These are phyloP conservation scores for Paspalum vaginatum DNA, from an alignment of 176 grass and related monocot species.

Conservation along the genomic window DNA sequence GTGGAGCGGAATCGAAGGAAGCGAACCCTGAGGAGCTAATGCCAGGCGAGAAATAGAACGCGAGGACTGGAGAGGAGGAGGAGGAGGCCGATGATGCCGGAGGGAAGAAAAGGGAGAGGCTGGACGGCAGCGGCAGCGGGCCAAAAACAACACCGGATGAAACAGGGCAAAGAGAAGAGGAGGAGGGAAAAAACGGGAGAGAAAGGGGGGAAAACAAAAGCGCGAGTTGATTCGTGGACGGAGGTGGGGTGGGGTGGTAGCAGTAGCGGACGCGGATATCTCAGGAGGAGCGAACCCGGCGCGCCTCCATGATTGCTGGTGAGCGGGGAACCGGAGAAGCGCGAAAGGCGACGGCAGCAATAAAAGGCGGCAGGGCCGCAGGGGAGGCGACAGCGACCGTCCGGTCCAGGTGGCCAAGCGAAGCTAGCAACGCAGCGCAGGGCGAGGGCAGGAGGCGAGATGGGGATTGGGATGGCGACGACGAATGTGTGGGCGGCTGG, in stretches of 20 bases:
- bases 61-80: too few relatives aligned
- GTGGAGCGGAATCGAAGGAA: too few relatives aligned
- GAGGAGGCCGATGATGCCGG: too few relatives aligned
- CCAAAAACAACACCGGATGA: too few relatives aligned
- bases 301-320: conserved; percentile 28
- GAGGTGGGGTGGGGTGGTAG: not conserved
- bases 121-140: too few relatives aligned
- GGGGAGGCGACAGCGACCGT: conserved; percentile 29
- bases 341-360: conserved; percentile 8
- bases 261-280: not conserved
- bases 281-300: conserved; percentile 35
- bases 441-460: too few relatives aligned
- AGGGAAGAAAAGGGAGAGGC: too few relatives aligned
- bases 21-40: too few relatives aligned
- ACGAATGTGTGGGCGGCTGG: conserved; percentile 25
- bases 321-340: not conserved
- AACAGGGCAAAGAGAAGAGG: too few relatives aligned
- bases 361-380: not conserved
- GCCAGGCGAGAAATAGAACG: too few relatives aligned
- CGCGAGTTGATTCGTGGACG: conserved; percentile 21
- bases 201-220: not conserved
- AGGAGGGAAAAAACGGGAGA: not conserved
- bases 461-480: conserved; percentile 15
- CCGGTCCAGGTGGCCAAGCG: conserved; percentile 43
- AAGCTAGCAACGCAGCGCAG: too few relatives aligned